Conservation (phyloP, 768 basidiomycete species). For the Phlebiopsis gigantea region DNA sequence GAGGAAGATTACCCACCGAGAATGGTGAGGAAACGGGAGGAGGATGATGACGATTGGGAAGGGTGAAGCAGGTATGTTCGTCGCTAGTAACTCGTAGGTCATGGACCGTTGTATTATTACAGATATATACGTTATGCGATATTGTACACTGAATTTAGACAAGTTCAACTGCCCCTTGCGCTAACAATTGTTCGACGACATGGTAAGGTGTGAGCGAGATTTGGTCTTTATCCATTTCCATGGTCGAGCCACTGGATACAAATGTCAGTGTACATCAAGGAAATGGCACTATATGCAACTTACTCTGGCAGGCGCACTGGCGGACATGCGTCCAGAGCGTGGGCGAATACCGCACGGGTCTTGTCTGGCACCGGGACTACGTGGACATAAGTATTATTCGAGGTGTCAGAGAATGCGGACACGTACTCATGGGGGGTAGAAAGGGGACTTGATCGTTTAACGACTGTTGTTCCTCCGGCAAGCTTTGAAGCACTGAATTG, state of each 20-base stretch:
- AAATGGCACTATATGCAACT: constrained; percentile 21
- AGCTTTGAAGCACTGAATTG: constrained; percentile 72
- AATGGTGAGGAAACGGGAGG: constrained; percentile 3
- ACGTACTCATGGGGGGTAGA: constrained; percentile 71
- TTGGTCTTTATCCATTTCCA: constrained; percentile 76
- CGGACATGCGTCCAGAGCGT: constrained; percentile 67
- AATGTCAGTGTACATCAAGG: background rate
- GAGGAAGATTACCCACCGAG: constrained; percentile 29
- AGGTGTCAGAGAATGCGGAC: background rate
- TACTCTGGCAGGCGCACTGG: constrained; percentile 67
- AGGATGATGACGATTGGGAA: constrained; percentile 39
- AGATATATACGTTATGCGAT: background rate
- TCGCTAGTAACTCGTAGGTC: background rate
- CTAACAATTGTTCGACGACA: constrained; percentile 68
- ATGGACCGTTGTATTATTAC: background rate
- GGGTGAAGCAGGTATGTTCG: constrained; percentile 2
- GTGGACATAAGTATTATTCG: background rate
- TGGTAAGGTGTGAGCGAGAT: constrained; percentile 77
- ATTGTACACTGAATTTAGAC: constrained; percentile 38
- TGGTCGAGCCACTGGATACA: constrained; percentile 51
- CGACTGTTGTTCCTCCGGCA: constrained; percentile 72
- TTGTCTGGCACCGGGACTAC: constrained; percentile 78
- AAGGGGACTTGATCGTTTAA: constrained; percentile 72
- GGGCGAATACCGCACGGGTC: constrained; percentile 73
- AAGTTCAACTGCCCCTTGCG: constrained; percentile 69